A percentile compares a stretch with the other conserved stretches of the same genome.
Conservation (phyloP, 768 basidiomycete genomes). For the Lactarius quietus region DNA sequence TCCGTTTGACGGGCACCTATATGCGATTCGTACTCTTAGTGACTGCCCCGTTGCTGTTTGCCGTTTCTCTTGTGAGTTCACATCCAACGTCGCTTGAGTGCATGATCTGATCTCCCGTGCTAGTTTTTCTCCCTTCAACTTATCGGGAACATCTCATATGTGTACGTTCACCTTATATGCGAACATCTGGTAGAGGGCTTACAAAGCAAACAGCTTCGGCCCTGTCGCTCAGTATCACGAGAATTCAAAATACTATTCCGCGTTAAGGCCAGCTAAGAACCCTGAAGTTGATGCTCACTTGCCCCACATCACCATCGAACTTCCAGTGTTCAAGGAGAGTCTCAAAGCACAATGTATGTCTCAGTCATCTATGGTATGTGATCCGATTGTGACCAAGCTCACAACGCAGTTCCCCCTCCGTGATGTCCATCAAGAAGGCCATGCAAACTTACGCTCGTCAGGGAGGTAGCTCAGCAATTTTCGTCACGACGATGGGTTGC, state of each 20-base stretch:
- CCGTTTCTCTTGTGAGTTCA: conserved; percentile 62
- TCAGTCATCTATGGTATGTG: neutral
- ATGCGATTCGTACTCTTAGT: conserved; percentile 61
- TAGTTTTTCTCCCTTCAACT: conserved; percentile 77
- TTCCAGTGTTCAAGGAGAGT: conserved; percentile 89
- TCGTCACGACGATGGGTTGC: conserved; percentile 86
- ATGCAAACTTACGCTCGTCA: conserved; percentile 89
- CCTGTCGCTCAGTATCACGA: conserved; percentile 84
- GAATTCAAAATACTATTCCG: conserved; percentile 82
- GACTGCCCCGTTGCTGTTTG: conserved; percentile 69
- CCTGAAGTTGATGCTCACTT: conserved; percentile 58
- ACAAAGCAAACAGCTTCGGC: conserved; percentile 51
- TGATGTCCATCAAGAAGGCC: conserved; percentile 75
- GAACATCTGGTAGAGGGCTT: neutral
- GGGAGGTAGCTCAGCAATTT: conserved; percentile 74
- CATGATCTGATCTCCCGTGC: neutral
- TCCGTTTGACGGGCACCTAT: conserved; percentile 58
- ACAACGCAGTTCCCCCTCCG: conserved; percentile 57
- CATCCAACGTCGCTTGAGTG: neutral
- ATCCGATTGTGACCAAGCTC: neutral
- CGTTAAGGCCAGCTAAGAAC: conserved; percentile 56
- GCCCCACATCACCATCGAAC: conserved; percentile 74
- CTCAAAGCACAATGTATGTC: conserved; percentile 77
- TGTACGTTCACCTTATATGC: conserved; percentile 41
- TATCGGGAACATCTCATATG: conserved; percentile 57